Conservation (phyloP, 495 filamentous ascomycete genomes). For the Penicillium argentinense region DNA sequence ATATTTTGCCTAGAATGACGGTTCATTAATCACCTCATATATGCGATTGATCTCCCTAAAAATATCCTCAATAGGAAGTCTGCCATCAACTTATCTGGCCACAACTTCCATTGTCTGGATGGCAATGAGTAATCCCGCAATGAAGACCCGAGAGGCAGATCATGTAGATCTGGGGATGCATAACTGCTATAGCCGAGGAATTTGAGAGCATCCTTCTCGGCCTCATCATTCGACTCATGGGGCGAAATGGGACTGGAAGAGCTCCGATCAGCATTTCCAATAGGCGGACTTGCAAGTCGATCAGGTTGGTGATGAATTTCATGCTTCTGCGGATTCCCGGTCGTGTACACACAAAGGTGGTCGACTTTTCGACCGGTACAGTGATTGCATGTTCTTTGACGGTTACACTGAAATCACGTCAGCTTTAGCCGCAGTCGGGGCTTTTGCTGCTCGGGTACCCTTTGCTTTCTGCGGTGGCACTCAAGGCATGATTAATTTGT, state of each 20-base stretch:
- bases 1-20: not conserved
- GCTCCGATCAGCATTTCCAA: not conserved
- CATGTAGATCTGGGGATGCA: not conserved
- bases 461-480: constrained; percentile 1
- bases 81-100: not conserved
- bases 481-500: not conserved
- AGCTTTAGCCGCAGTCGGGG: not conserved
- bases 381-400: not conserved
- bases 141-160: not conserved
- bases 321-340: not conserved
- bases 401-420: not conserved
- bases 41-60: constrained; percentile 1
- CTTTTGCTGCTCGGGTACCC: not conserved
- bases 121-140: not conserved
- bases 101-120: not conserved
- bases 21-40: not conserved
- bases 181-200: too few species aligned
- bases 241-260: not conserved
- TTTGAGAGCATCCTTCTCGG: not conserved
- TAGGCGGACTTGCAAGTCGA: not conserved
- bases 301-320: not conserved
- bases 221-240: not conserved
- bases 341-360: not conserved
- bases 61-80: not conserved
- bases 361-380: not conserved